Conservation (phyloP, 2,329 filamentous ascomycete species). For the Aspergillus sp. region DNA sequence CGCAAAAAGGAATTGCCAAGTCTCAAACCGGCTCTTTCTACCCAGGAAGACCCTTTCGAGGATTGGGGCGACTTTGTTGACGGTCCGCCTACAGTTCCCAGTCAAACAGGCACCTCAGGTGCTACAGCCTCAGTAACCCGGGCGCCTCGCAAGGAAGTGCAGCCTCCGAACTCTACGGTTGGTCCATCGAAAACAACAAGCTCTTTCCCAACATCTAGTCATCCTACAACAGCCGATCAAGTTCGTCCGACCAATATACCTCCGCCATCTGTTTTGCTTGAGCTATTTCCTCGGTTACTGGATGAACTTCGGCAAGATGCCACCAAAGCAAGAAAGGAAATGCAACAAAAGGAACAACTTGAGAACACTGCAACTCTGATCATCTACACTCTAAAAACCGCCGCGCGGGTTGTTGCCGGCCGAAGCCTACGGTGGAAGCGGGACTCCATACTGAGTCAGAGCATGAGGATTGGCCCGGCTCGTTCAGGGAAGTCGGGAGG, state of each 20-base stretch:
- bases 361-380: conserved; percentile 28
- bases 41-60: conserved; percentile 28
- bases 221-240: conserved; percentile 13
- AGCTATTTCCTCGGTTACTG: conserved; percentile 72
- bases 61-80: conserved; percentile 58
- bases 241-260: conserved; percentile 81
- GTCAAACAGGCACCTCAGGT: conserved; percentile 14
- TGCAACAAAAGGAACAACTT: conserved; percentile 44
- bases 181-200: neutral
- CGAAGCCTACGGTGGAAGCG: conserved; percentile 88
- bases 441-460: conserved; percentile 79
- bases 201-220: neutral
- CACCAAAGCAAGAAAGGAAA: conserved; percentile 65
- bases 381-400: conserved; percentile 51
- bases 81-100: conserved; percentile 22
- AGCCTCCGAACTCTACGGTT: neutral
- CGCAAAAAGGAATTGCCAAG: conserved; percentile 20
- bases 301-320: conserved; percentile 64
- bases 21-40: conserved; percentile 17
- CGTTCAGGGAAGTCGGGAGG: conserved; percentile 70
- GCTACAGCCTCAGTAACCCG: neutral
- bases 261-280: conserved; percentile 79
- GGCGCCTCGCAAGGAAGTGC: neutral
- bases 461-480: conserved; percentile 80
- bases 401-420: conserved; percentile 79